phyloP scores from a whole-genome alignment of 2,329 filamentous ascomycete genomes.

The Balansia obtecta region DNA sequence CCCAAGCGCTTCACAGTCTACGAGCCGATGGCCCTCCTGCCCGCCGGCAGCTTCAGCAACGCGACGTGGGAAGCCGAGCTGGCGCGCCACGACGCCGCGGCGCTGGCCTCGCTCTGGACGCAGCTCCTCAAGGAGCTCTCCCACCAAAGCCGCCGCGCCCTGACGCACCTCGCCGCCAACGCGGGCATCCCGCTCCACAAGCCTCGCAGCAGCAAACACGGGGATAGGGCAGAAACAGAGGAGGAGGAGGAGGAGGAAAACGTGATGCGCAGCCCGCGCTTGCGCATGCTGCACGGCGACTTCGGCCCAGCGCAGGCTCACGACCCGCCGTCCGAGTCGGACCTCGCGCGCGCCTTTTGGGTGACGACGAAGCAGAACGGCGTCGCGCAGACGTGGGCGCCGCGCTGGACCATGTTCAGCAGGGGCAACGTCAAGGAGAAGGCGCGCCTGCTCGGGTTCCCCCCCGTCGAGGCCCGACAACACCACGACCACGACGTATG shows the following conservation, averaged over 20 bases:
- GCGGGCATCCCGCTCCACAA: constrained; percentile 44
- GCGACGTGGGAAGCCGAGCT: constrained; percentile 28
- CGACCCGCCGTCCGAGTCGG: constrained; percentile 23
- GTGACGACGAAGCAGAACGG: constrained; percentile 65
- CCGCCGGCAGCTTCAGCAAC: constrained; percentile 42
- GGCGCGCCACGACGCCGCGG: constrained; percentile 10
- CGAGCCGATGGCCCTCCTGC: constrained; percentile 47
- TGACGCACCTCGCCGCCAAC: constrained; percentile 49
- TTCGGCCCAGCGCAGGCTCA: constrained; percentile 46
- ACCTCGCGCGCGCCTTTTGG: constrained; percentile 66
- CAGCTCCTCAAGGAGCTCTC: constrained; percentile 35
- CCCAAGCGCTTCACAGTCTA: constrained; percentile 50
- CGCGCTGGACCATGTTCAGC: constrained; percentile 87
- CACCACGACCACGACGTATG: too few species aligned
- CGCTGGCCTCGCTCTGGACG: constrained; percentile 30
- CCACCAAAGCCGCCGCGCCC: constrained; percentile 20
- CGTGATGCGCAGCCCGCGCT: constrained; percentile 57
- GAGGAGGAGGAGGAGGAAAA: constrained; percentile 38
- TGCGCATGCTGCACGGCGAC: constrained; percentile 59
- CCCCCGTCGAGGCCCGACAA: constrained; percentile 3
- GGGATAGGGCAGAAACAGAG: too few species aligned
- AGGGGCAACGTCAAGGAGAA: constrained; percentile 87
- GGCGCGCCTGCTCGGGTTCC: constrained; percentile 52
- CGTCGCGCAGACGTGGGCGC: constrained; percentile 76
- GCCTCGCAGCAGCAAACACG: constrained; percentile 7